Evolutionary conservation across 139 green algal species (phyloP).

Genomic region (Asterochloris sp.): DNA sequence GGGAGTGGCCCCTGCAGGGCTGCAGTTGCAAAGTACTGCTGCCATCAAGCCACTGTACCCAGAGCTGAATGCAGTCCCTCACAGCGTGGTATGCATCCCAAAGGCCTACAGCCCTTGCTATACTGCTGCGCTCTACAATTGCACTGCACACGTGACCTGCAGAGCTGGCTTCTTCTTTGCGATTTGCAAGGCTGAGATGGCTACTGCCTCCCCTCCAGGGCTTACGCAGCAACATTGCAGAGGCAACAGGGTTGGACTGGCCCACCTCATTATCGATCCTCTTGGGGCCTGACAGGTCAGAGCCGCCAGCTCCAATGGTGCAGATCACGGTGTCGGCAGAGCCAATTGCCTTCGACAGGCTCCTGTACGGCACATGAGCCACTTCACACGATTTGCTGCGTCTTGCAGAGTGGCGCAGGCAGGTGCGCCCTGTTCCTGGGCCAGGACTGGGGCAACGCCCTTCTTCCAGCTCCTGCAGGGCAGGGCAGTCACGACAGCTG

Average conservation of each 20-base stretch:
- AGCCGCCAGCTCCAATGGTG: slow-evolving; percentile 41
- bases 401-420: no score
- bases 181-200: no score
- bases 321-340: slow-evolving; percentile 54
- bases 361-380: slow-evolving; percentile 16
- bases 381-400: not conserved
- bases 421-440: not conserved
- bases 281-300: slow-evolving; percentile 23
- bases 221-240: not conserved
- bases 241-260: not conserved
- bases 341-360: slow-evolving; percentile 36
- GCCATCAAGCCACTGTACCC: no score
- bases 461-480: not conserved
- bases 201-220: not conserved
- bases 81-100: no score
- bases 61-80: no score
- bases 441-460: not conserved
- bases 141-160: no score
- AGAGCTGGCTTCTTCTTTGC: no score
- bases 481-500: not conserved
- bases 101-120: no score
- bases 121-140: no score
- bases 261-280: slow-evolving; percentile 30
- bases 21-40: no score
- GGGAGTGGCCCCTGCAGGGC: no score